A percentile compares a stretch with the other conserved stretches of the same genome.
These are phyloP conservation scores for Ogataea hybrid DNA, from an alignment of 1,139 yeast species.

Conservation along the genomic window DNA sequence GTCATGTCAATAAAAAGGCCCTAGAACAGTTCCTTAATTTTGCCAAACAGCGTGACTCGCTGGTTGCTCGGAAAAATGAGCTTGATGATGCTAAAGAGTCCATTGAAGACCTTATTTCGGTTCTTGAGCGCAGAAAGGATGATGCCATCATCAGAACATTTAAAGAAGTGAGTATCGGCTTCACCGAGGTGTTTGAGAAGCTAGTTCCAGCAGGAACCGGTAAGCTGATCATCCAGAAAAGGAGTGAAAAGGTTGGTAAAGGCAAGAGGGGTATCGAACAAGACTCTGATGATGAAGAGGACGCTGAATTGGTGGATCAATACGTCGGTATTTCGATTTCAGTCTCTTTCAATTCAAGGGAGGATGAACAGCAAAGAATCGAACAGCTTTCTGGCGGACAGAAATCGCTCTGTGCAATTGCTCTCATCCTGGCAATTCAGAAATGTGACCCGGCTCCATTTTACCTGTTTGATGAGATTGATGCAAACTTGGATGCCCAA, in stretches of 20 bases:
- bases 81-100: slow-evolving; percentile 69
- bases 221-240: slow-evolving; percentile 61
- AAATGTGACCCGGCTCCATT: slow-evolving; percentile 97
- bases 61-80: slow-evolving; percentile 64
- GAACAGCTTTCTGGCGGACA: slow-evolving; percentile 97
- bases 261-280: slow-evolving; percentile 24
- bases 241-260: slow-evolving; percentile 27
- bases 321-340: slow-evolving; percentile 83
- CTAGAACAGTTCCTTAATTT: slow-evolving; percentile 79
- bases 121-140: slow-evolving; percentile 74
- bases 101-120: slow-evolving; percentile 69
- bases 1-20: slow-evolving; percentile 88
- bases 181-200: slow-evolving; percentile 69
- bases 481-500: slow-evolving; percentile 92
- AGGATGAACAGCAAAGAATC: slow-evolving; percentile 82
- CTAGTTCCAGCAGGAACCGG: slow-evolving; percentile 88
- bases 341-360: slow-evolving; percentile 86
- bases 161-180: slow-evolving; percentile 70
- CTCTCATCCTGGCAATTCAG: slow-evolving; percentile 90
- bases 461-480: slow-evolving; percentile 92
- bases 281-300: slow-evolving; percentile 29
- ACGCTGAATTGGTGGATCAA: slow-evolving; percentile 37
- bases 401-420: slow-evolving; percentile 91
- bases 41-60: slow-evolving; percentile 67
- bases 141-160: slow-evolving; percentile 81